Evolutionary conservation across 73 alveolate species (phyloP), one percentile per base, ranked within the genome.

Genomic region (Symbiodinium pilosum): DNA sequence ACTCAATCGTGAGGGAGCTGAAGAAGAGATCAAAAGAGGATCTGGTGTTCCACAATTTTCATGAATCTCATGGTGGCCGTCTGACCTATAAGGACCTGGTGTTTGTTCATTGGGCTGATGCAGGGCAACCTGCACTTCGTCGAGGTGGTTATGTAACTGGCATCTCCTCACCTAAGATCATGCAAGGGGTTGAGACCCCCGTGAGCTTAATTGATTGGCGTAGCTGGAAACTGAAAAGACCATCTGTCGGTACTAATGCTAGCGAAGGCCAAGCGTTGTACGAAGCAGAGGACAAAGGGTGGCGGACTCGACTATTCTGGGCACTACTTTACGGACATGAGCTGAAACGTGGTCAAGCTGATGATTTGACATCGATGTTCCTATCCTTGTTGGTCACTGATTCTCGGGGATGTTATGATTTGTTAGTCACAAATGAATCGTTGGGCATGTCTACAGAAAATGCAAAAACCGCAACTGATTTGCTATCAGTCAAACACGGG

Each of bases 261-360:
- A 26, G 51, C 5, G 95, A 88, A 43, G 42, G 86, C 9, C 95
- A 88, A 40, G 95, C 86, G 18, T 28, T 88, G 2, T 32, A 44
- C 12, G 95, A 88, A 88, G 95, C 95, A 26, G 95, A 88, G 34
- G 86, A 88, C 71, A 88, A 88, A 11, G 86, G 95, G 0, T 88
- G 95, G 95, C 59, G 95, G 40, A 1, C 71, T 21, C 0, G 95
- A 26, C 44, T 59, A 0, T 40, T 88, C 51, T 88, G 71, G 71
- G 95, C 95, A 0, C 30, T 88, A 3, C 71, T 88, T 9, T 59
- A 88, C 41, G 86, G 86, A 1, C 86, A 88, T n/a, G 69, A 39
- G 30, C 47, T 88, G 7, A 52, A 16, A 7, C 39, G 41, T 39
- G 86, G 41, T 1, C 87, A 89, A 41, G 87, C 54, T 0, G 75